Evolutionary conservation across 2,329 filamentous ascomycete species (phyloP), one percentile per base, ranked within the genome.

Genomic region (Lasiodiplodia sp.): DNA sequence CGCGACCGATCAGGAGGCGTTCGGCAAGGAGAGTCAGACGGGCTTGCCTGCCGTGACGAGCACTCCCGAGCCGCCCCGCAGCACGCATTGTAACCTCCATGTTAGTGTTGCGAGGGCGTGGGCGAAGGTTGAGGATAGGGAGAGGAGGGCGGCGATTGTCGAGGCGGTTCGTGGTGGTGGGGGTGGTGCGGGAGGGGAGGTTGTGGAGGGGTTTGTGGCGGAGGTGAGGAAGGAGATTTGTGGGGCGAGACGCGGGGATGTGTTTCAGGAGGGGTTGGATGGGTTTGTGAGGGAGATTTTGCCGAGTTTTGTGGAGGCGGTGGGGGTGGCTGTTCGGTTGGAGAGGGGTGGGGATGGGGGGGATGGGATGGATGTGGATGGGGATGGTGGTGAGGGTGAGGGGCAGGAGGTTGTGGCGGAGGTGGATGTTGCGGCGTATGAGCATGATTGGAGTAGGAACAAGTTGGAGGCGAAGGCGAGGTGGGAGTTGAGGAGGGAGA

Each of bases 31-130:
- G 18, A 47, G 44, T 2, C 47, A 65, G 21, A 78, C 76, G 3
- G 78, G 78, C 1, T 69, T 79, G 12, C 77, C 78, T 0, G 73
- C 75, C 44, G 70, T 70, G 4, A 70, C 72, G 0, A 47, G 57
- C 4, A 63, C 56, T 0, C 74, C 75, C 0, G 66, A 57, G 2
- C 70, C 75, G 10, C 77, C 78, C 1, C 69, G 68, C 2, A 75
- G 74, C 7, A 67, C 68, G 11, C 76, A 78, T 62, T 67, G 49
- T 7, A 79, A 74, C 23, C 40, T 77, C 34, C 76, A 79, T 52
- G 72, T 75, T 6, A 72, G 64, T 66, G 72, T 77, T 28, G 76
- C 70, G 31, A 68, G 74, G 14, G 71, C 71, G 16, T 78, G 76
- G 77, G 68, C 70, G 2, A 47, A 51, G 40, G 63, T 71, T 6